Base-by-base conservation (phyloP, 2,329 filamentous ascomycete species). In the Rugonectria rugulosa region DNA sequence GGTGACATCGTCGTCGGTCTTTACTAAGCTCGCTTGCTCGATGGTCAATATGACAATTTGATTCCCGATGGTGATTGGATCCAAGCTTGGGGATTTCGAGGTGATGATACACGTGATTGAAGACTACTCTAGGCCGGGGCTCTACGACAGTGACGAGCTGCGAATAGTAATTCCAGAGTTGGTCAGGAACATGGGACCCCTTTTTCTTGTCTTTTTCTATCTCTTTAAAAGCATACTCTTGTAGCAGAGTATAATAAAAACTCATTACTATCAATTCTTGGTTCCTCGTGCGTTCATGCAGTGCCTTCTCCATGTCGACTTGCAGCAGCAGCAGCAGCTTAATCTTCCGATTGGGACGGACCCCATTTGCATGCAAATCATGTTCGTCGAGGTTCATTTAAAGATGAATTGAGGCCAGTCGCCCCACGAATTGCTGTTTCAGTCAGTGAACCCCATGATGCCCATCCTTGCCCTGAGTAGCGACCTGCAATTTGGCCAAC, bases 1-100 rank as follows among this genome's bases (percentile, higher is more conserved):
- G 84, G 84, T 77, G 84, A 87, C 68, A 85, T 87, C 64, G 79
- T 80, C 17, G 79, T 87, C 40, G 66, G 66, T 42, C 66, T 68
- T 23, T 68, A 68, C 64, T 68, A 67, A 41, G 31, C 37, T 8
- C n/a, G n/a, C n/a, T n/a, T n/a, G 24, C 38, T 53, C 38, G 19
- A 31, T 36, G 17, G 19, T 23, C n/a, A n/a, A n/a, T n/a, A 20
- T 21, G 32, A 38, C 17, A 17, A 37, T 46, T 50, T 14, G n/a
- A 27, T 45, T 40, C 42, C 29, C 34, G 41, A 50, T 50, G 45
- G 40, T 40, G 38, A 44, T 49, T 54, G 44, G 31, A 26, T 55
- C 36, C 29, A 51, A 56, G 23, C 36, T 29, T 48, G 56, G 60
- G 60, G 51, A 52, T 27, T 45, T 14, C 11, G 45, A 48, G 47